Percentiles rank a stretch among this genome's conserved stretches.
Conservation (phyloP, 208 protist genomes). For the Naegleria gruberi region DNA sequence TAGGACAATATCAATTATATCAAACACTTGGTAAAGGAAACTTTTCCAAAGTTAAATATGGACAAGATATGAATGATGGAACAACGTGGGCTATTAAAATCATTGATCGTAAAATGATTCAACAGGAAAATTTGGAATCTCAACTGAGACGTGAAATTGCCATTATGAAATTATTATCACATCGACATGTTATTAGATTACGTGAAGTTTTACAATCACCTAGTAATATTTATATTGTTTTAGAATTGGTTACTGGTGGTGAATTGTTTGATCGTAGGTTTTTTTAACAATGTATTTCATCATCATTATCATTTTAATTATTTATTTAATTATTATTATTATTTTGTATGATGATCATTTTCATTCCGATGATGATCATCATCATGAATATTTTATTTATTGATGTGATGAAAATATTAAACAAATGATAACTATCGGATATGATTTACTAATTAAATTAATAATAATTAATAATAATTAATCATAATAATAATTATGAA, state of each 20-base stretch:
- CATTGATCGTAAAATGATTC: conserved; percentile 68
- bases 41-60: conserved; percentile 45
- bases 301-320: too few species aligned
- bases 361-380: too few species aligned
- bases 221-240: conserved; percentile 39
- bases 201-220: conserved; percentile 50
- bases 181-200: conserved; percentile 50
- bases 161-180: conserved; percentile 53
- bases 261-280: conserved; percentile 87
- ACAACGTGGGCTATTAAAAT: conserved; percentile 58
- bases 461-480: too few species aligned
- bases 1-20: background rate
- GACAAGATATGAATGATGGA: conserved; percentile 29
- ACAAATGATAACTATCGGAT: too few species aligned
- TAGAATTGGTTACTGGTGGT: conserved; percentile 52
- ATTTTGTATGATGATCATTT: too few species aligned
- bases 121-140: conserved; percentile 54
- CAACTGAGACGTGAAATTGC: conserved; percentile 61
- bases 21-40: conserved; percentile 38
- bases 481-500: too few species aligned
- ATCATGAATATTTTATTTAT: too few species aligned
- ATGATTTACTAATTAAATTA: too few species aligned
- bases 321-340: too few species aligned
- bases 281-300: too few species aligned
- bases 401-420: too few species aligned